Evolutionary conservation across 805 yeast species (phyloP), one percentile per base, ranked within the genome.

Genomic region (Kuraishia floccosa): DNA sequence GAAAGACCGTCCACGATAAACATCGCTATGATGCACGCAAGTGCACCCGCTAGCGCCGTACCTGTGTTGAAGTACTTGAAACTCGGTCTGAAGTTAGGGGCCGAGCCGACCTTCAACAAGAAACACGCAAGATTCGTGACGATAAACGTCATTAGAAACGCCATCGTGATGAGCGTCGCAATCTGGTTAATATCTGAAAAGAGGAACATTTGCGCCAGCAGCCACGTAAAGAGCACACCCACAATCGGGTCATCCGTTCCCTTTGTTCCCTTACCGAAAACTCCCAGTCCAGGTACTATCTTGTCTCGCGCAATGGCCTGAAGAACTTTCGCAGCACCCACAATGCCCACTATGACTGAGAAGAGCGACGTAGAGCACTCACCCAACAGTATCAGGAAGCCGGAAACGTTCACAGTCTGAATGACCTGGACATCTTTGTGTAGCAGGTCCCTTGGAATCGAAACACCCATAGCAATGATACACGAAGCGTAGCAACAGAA

Each of bases 11-110:
- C 98, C 4, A 93, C 96, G 25, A 86, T 76, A 46, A 85, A 82
- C 98, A 91, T 91, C 1, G 96, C 94, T 3, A 69, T 52, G 4
- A 80, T 63, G 28, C 94, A 81, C 0, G 72, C 51, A 0, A 75
- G 31, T 0, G 80, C 77, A 2, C 96, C 99, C 2, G 67, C 43
- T 3, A 76, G 65, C 0, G 98, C 97, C 0, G 97, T 85, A 27
- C 68, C 63, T 29, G 86, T 67, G 43, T 74, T 79, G 58, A 91
- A 91, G 46, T 77, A 91, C 35, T 71, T 77, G 65, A 91, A 91
- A 3, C 95, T 83, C 4, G 99, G 99, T 46, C 99, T 64, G 56
- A 91, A 91, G 51, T 93, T 91, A n/a, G 99, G 98, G 4, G 98
- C 98, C 1, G 95, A 73, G 0, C 96, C 89, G 4, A 91, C 58